Evolutionary conservation across 495 filamentous ascomycete species (phyloP), one percentile per base, ranked within the genome.

Genomic region (Haplographium delicatum): DNA sequence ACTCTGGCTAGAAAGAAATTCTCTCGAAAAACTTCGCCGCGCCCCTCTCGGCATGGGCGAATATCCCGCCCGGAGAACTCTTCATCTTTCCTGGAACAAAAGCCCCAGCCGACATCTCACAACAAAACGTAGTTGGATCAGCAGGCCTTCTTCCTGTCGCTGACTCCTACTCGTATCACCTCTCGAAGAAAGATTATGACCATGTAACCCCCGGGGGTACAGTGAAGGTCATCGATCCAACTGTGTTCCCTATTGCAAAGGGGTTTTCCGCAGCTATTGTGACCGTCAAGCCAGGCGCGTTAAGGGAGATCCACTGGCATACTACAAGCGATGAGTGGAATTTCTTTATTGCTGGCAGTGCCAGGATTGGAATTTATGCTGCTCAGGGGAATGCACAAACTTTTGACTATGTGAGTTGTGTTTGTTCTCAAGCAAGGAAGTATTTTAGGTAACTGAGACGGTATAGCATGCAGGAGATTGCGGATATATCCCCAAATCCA

Each of bases 241-340:
- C 64, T 0, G 79, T 71, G 5, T 87, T 87, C 69, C 84, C 84
- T 3, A 66, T 84, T 8, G 67, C 71, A 1, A 55, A 57, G 3
- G 76, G 72, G 55, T 82, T 86, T 66, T 76, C 79, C 1, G 78
- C 79, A 0, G 83, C 83, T 0, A 59, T 85, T 0, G 81, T 86
- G 0, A 82, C 77, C 1, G 74, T 91, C 15, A 69, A 81, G 33
- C 84, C 85, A 0, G 84, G 84, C 33, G 83, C 80, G 0, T 77
- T 91, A 76, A 78, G 86, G 2, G 86, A 91, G 61, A 77, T 91
- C 34, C 86, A 91, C 65, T 91, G 86, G 86, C 85, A 89, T 54
- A 81, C 85, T 0, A 76, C 72, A 8, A 81, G 80, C 18, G 86
- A 89, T 63, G 86, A 91, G 60, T 91, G 84, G 85, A 78, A 75